Evolutionary conservation across 129 eudicot genomes (phyloP).

Genomic region (Ambrosia trifida): DNA sequence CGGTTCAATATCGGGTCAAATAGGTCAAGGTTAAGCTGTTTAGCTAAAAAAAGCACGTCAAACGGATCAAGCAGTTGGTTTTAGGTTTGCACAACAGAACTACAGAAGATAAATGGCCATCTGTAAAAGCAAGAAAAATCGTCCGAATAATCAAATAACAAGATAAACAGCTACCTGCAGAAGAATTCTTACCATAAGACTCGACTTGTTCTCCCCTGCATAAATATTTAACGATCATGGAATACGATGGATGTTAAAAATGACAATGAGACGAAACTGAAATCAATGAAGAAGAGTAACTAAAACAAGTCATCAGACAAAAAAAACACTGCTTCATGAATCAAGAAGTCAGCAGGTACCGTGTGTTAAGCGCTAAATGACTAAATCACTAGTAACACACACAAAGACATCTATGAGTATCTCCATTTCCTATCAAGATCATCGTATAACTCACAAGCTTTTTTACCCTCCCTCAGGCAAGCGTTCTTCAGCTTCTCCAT

Average conservation of each 20-base stretch:
- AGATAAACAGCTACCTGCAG: not conserved
- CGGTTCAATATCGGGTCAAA: not conserved
- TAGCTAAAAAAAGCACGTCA: no score
- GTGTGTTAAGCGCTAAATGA: constrained; percentile 4
- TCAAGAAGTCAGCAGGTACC: not conserved
- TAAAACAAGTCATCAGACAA: not conserved
- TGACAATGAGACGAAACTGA: not conserved
- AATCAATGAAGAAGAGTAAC: not conserved
- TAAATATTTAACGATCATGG: no score
- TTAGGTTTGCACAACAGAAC: not conserved
- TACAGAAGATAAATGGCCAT: not conserved
- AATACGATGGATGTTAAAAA: not conserved
- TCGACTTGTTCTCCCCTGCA: no score
- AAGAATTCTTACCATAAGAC: no score
- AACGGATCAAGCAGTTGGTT: not conserved
- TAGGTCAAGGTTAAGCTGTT: not conserved
- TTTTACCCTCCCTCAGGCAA: constrained; percentile 52
- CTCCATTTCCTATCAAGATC: constrained; percentile 71
- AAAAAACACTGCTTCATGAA: constrained; percentile 7
- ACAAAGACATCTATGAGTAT: constrained; percentile 32
- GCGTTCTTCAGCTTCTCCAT: constrained; percentile 63
- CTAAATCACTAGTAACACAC: constrained; percentile 15
- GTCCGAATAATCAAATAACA: not conserved
- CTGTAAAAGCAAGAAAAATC: not conserved
- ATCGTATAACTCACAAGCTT: constrained; percentile 47